Evolutionary conservation across 2,329 filamentous ascomycete genomes (phyloP).

Genomic region (Aspergillus tanneri): DNA sequence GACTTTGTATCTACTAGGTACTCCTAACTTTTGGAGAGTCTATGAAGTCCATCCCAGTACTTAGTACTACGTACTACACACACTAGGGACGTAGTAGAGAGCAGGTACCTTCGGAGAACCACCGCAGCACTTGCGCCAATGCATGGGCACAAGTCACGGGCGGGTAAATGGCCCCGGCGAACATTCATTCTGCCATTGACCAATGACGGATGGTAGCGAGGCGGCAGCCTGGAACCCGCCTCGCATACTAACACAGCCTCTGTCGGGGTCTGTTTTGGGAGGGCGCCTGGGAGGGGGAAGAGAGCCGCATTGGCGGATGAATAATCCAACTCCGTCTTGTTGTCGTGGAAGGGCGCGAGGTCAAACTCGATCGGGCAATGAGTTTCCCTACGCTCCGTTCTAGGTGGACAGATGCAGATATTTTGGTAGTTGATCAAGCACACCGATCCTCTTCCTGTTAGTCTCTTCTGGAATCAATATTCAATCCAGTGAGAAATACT

Average conservation of each 20-base stretch:
- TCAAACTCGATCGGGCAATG: not conserved
- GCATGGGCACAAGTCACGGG: too few relatives aligned
- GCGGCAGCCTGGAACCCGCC: constrained; percentile 1
- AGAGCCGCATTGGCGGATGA: not conserved
- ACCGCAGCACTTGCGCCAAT: too few relatives aligned
- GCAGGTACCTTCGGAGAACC: too few relatives aligned
- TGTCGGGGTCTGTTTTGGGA: constrained; percentile 17
- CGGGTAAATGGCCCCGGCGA: not conserved
- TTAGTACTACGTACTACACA: too few relatives aligned
- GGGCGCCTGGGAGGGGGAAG: constrained; percentile 11
- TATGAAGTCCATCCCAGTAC: too few relatives aligned
- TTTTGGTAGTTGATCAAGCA: too few relatives aligned
- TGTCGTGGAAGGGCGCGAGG: not conserved
- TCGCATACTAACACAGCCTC: constrained; percentile 3
- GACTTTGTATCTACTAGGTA: constrained; percentile 4
- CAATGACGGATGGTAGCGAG: constrained; percentile 6
- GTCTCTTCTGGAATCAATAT: too few relatives aligned
- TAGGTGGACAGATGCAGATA: not conserved
- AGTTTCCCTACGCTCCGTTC: not conserved
- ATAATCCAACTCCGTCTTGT: not conserved
- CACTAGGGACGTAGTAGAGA: too few relatives aligned
- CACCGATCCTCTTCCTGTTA: too few relatives aligned
- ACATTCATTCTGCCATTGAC: constrained; percentile 9
- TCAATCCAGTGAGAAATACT: too few relatives aligned
- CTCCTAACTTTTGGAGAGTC: too few relatives aligned